Conservation (phyloP, 495 filamentous ascomycete genomes). For the Apodospora peruviana region DNA sequence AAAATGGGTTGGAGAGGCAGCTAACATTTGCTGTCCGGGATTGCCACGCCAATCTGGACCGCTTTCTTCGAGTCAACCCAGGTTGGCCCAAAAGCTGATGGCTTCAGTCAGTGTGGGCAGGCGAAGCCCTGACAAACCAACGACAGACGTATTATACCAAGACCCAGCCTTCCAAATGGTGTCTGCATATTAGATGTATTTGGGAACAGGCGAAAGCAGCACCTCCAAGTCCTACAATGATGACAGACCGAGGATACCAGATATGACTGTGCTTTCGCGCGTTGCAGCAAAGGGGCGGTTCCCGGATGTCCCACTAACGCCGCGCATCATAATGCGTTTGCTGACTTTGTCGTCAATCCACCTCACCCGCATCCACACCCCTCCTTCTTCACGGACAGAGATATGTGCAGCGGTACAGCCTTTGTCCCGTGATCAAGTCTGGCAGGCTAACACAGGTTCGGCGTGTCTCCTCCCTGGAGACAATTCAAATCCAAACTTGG, state of each 20-base stretch:
- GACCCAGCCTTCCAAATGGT: neutral
- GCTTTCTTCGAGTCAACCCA: constrained; percentile 10
- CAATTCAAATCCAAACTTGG: no score
- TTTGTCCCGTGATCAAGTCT: neutral
- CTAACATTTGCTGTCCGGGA: neutral
- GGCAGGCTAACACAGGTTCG: no score
- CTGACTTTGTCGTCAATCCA: neutral
- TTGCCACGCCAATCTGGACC: neutral
- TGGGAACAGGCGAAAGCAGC: no score
- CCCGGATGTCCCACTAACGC: neutral
- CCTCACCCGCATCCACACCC: neutral
- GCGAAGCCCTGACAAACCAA: neutral
- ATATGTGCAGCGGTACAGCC: no score
- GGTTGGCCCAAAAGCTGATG: constrained; percentile 4
- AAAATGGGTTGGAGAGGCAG: neutral
- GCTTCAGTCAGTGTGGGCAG: constrained; percentile 2
- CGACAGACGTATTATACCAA: neutral
- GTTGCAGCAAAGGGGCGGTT: no score
- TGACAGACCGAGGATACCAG: neutral
- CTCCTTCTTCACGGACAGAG: neutral
- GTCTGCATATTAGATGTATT: no score
- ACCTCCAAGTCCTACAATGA: no score
- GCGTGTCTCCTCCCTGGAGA: no score
- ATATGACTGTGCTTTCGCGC: neutral
- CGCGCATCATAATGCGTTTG: neutral